Evolutionary conservation across 2,329 filamentous ascomycete species (phyloP), one percentile per base, ranked within the genome.

Genomic region (Alternaria sp.): DNA sequence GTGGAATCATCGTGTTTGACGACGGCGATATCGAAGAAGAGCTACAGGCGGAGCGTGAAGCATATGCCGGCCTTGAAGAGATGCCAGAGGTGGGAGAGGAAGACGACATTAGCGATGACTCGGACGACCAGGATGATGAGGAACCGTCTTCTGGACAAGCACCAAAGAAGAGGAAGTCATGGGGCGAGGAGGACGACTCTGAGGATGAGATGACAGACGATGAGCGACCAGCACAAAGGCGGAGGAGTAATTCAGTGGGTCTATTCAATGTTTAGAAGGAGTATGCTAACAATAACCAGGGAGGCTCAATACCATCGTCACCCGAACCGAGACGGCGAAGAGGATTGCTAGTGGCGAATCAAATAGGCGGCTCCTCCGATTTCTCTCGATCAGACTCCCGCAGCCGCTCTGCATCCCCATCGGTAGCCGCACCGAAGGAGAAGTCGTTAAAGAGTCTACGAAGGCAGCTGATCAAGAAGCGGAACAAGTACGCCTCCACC

Each of bases 11-110:
- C 62, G 93, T 97, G 2, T 97, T 95, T 77, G 95, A 98, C 74
- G 95, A 98, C 74, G 95, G 94, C 1, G 95, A 99, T 77, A 94
- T 99, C 52, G 91, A 94, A 68, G 91, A 94, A 68, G 92, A 94
- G 34, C 82, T 99, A 34, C 80, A 79, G 12, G 82, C 82, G 1
- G 93, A 98, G 79, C 86, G 88, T 68, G 89, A 92, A 60, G 94
- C 95, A 40, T 98, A 96, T 74, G 87, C 92, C 66, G 90, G 90
- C n/a, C 82, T 98, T 53, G 84, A 92, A 46, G 90, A 93, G 64
- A 98, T 99, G 93, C 94, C 94, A 1, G 92, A 96, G 48, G 81
- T 97, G 49, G 92, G 92, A 40, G 92, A 95, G 32, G 86, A 87
- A 11, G 87, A 90, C 27, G 85, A 87, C 54, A 82, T 87, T 49